phyloP scores from a whole-genome alignment of 2,329 filamentous ascomycete species.

The Aspergillus sp. region DNA sequence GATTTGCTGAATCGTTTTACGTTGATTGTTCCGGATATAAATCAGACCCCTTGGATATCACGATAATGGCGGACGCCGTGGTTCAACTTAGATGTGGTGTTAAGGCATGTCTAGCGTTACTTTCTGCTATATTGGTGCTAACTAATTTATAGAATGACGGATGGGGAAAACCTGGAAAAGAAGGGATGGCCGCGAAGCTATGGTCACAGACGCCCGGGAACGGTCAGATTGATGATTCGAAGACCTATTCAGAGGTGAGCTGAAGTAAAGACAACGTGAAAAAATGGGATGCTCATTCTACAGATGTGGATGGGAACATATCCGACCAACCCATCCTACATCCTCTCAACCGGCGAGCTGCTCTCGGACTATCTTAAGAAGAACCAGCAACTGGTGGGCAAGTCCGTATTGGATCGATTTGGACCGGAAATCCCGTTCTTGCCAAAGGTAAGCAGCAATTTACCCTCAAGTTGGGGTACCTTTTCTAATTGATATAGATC shows the following conservation, averaged over 20 bases:
- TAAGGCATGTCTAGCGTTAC: conserved; percentile 32
- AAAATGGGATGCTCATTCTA: neutral
- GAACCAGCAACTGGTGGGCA: conserved; percentile 57
- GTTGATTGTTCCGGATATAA: too few species aligned
- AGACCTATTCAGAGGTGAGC: conserved; percentile 55
- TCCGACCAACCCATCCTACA: conserved; percentile 59
- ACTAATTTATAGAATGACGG: conserved; percentile 48
- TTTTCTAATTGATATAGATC: conserved; percentile 38
- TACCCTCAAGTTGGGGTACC: too few species aligned
- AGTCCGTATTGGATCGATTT: conserved; percentile 54
- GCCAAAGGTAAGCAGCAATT: conserved; percentile 50
- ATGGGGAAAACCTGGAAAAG: conserved; percentile 63
- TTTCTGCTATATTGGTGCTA: neutral
- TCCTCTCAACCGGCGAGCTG: conserved; percentile 56
- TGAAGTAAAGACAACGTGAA: neutral
- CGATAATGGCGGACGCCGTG: conserved; percentile 43
- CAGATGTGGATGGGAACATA: conserved; percentile 73
- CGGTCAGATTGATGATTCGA: conserved; percentile 57
- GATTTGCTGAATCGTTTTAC: too few species aligned
- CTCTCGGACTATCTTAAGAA: conserved; percentile 61
- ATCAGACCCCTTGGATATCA: neutral
- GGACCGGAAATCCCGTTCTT: conserved; percentile 63
- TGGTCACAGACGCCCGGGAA: conserved; percentile 59
- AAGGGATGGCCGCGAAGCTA: conserved; percentile 60
- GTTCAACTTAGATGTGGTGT: conserved; percentile 50